A percentile compares a stretch with the other conserved stretches of the same genome.
phyloP scores from a whole-genome alignment of 306 rosid species.

The Vachellia collinsii region DNA sequence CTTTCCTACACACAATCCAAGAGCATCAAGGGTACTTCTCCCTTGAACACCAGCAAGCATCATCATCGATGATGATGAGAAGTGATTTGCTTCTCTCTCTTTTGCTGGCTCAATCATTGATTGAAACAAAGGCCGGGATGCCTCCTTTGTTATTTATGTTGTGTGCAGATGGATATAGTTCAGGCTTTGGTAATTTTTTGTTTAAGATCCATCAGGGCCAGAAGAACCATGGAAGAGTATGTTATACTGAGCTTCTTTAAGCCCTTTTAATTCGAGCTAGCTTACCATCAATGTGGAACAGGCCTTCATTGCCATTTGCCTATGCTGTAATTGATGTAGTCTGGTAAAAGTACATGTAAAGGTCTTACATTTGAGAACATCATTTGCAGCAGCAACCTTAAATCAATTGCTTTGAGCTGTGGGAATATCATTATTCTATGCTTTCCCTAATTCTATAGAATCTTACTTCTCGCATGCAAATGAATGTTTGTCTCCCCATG shows the following conservation, averaged over 20 bases:
- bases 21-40: constrained; percentile 72
- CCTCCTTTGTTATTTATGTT: constrained; percentile 46
- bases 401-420: constrained; percentile 39
- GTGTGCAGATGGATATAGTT: constrained; percentile 56
- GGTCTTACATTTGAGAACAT: constrained; percentile 44
- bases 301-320: constrained; percentile 49
- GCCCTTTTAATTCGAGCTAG: constrained; percentile 49
- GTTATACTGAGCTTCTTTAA: constrained; percentile 47
- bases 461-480: not conserved
- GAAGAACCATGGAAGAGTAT: constrained; percentile 58
- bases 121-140: constrained; percentile 46
- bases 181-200: constrained; percentile 57
- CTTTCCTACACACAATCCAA: constrained; percentile 67
- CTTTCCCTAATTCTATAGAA: constrained; percentile 6
- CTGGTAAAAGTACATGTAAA: constrained; percentile 53
- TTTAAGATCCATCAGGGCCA: constrained; percentile 48
- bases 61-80: constrained; percentile 44
- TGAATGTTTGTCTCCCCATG: not conserved
- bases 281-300: constrained; percentile 59
- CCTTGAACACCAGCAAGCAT: constrained; percentile 76
- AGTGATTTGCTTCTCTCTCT: constrained; percentile 38
- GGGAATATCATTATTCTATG: constrained; percentile 32
- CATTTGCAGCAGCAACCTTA: constrained; percentile 48
- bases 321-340: constrained; percentile 59
- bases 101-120: constrained; percentile 43